A percentile compares a stretch with the other conserved stretches of the same genome.
These are phyloP conservation scores for Tulasnella calospora DNA, from an alignment of 768 basidiomycete species.

Conservation along the genomic window DNA sequence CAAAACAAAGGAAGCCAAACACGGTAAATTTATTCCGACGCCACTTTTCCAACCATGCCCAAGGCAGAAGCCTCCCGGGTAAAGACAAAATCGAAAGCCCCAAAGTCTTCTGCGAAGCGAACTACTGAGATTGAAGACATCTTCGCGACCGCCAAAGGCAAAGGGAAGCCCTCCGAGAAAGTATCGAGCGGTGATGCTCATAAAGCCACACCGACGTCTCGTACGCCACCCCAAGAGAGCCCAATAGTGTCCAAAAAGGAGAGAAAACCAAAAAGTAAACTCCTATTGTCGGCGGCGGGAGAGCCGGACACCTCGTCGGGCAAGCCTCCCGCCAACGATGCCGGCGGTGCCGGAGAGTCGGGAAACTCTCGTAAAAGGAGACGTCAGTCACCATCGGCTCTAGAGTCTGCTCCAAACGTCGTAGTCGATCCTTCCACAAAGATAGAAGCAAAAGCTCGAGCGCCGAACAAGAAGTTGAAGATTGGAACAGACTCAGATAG, in stretches of 20 bases:
- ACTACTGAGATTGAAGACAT: slow-evolving; percentile 75
- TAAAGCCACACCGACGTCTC: slow-evolving; percentile 30
- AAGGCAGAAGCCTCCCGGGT: slow-evolving; percentile 30
- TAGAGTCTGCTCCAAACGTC: background rate
- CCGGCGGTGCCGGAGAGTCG: slow-evolving; percentile 23
- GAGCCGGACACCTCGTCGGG: slow-evolving; percentile 18
- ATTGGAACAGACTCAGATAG: background rate
- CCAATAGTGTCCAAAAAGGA: slow-evolving; percentile 31
- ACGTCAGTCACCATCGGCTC: background rate
- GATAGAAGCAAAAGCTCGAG: background rate
- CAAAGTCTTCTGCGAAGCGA: background rate
- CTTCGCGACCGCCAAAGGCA: slow-evolving; percentile 54
- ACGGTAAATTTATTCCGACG: background rate
- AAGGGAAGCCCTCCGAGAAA: slow-evolving; percentile 22
- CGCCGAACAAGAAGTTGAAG: background rate
- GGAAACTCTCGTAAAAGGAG: background rate
- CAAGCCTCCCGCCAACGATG: slow-evolving; percentile 27
- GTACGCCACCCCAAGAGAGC: slow-evolving; percentile 26
- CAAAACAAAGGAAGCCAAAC: background rate
- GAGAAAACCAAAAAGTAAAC: slow-evolving; percentile 50
- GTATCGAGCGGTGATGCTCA: slow-evolving; percentile 28
- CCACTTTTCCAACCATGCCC: slow-evolving; percentile 37
- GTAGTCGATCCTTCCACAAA: background rate
- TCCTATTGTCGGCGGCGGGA: background rate
- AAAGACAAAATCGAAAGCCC: background rate